A percentile compares a stretch with the other conserved stretches of the same genome.
Conservation (phyloP, 2,329 filamentous ascomycete species). For the Nemania sp. region DNA sequence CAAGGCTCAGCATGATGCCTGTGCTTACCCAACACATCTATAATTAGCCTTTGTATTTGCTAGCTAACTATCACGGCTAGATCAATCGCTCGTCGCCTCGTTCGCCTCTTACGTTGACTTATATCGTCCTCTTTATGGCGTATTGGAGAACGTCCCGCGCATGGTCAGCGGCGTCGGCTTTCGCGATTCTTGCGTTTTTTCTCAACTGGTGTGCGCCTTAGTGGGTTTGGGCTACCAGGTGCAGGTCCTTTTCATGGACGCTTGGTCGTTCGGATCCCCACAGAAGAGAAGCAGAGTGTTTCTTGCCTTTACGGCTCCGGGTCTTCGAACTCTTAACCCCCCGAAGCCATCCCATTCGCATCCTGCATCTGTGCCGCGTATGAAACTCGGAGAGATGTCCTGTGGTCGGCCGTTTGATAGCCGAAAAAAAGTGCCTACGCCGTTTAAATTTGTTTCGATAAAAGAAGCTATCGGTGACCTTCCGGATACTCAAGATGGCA, state of each 20-base stretch:
- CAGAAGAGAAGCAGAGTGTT: conserved; percentile 72
- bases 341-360: conserved; percentile 68
- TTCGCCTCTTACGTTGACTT: conserved; percentile 76
- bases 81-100: conserved; percentile 76
- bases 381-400: conserved; percentile 58
- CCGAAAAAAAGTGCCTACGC: conserved; percentile 54
- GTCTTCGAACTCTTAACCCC: conserved; percentile 55
- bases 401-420: conserved; percentile 64
- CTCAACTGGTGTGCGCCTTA: conserved; percentile 71
- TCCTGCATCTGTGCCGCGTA: conserved; percentile 40
- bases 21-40: no score
- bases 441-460: conserved; percentile 62
- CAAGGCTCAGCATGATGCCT: no score
- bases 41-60: background rate
- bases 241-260: conserved; percentile 67
- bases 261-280: conserved; percentile 68
- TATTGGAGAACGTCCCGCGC: conserved; percentile 75
- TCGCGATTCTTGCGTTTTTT: conserved; percentile 66
- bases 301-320: conserved; percentile 70
- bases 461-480: conserved; percentile 61
- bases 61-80: no score
- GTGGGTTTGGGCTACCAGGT: conserved; percentile 79
- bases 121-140: conserved; percentile 72
- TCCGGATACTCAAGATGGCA: conserved; percentile 63
- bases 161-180: conserved; percentile 59